These are phyloP conservation scores for Trichoderma polysporum DNA, from an alignment of 2,329 filamentous ascomycete species.

Conservation along the genomic window DNA sequence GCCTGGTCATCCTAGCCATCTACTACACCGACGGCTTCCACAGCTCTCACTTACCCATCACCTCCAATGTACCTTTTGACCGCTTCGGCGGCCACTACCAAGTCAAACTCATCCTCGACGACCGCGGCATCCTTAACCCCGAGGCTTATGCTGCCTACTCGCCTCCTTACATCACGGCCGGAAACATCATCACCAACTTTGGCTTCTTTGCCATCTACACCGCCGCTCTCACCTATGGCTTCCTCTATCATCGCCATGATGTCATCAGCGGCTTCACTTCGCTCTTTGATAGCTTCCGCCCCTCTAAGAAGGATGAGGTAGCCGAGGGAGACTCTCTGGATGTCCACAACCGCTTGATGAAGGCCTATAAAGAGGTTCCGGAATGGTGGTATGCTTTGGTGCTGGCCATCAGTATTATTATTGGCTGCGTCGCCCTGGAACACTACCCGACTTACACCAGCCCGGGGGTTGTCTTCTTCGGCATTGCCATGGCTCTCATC, in stretches of 20 bases:
- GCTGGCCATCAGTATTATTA: constrained; percentile 32
- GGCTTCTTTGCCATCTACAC: constrained; percentile 45
- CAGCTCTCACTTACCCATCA: constrained; percentile 42
- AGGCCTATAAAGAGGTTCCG: constrained; percentile 45
- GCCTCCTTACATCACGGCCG: constrained; percentile 42
- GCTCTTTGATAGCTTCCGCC: constrained; percentile 6
- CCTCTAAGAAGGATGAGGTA: constrained; percentile 24
- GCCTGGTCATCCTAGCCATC: constrained; percentile 32
- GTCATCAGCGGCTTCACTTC: constrained; percentile 28
- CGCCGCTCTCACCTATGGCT: constrained; percentile 40
- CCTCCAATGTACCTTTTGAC: constrained; percentile 41
- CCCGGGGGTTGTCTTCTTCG: constrained; percentile 44
- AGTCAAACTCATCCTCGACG: constrained; percentile 36
- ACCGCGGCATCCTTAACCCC: constrained; percentile 37
- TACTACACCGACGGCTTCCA: constrained; percentile 38
- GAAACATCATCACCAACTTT: constrained; percentile 37
- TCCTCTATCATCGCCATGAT: constrained; percentile 42
- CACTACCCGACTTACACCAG: constrained; percentile 44
- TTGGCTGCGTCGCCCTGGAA: constrained; percentile 38
- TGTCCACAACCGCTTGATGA: constrained; percentile 50
- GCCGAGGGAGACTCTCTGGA: constrained; percentile 31
- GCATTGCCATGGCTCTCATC: constrained; percentile 41
- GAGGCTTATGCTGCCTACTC: constrained; percentile 43
- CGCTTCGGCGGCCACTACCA: constrained; percentile 42
- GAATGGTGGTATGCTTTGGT: constrained; percentile 48